phyloP scores from a whole-genome alignment of 176 grass and related monocot species.

The Bothriochloa decipiens region DNA sequence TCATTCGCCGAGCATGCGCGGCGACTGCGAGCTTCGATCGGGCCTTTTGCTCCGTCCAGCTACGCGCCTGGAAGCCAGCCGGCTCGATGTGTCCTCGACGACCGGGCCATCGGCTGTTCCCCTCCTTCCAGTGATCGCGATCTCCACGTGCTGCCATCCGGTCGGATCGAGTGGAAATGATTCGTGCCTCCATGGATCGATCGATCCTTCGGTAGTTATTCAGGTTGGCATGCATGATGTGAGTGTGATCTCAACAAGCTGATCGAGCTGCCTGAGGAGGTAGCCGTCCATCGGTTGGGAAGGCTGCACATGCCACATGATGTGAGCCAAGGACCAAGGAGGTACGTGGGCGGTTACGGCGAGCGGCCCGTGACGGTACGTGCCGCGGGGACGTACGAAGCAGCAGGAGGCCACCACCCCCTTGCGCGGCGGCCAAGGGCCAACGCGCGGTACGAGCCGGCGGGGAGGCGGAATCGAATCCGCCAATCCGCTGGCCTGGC shows the following conservation, averaged over 20 bases:
- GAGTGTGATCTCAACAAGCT: no score
- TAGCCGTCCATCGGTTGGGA: no score
- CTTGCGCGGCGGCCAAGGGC: not conserved
- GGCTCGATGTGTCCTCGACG: not conserved
- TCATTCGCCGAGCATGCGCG: slow-evolving; percentile 15
- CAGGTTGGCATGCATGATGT: no score
- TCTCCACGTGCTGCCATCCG: not conserved
- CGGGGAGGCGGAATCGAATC: no score
- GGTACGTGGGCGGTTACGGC: not conserved
- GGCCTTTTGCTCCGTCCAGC: slow-evolving; percentile 8
- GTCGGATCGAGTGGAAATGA: not conserved
- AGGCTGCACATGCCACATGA: no score
- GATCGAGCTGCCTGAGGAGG: no score
- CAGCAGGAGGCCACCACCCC: not conserved
- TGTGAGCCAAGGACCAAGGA: no score
- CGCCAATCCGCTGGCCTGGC: no score
- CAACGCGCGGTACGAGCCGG: no score
- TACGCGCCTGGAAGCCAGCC: slow-evolving; percentile 24
- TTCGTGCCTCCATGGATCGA: not conserved
- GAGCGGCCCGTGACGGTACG: not conserved
- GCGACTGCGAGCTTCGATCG: no score
- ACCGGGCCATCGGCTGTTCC: not conserved
- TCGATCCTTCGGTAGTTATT: no score
- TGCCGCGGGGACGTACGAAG: not conserved
- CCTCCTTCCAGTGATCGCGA: slow-evolving; percentile 26